Evolutionary conservation across 2,329 filamentous ascomycete species (phyloP), one percentile per base, ranked within the genome.

Genomic region (Paecilomyces formosus): DNA sequence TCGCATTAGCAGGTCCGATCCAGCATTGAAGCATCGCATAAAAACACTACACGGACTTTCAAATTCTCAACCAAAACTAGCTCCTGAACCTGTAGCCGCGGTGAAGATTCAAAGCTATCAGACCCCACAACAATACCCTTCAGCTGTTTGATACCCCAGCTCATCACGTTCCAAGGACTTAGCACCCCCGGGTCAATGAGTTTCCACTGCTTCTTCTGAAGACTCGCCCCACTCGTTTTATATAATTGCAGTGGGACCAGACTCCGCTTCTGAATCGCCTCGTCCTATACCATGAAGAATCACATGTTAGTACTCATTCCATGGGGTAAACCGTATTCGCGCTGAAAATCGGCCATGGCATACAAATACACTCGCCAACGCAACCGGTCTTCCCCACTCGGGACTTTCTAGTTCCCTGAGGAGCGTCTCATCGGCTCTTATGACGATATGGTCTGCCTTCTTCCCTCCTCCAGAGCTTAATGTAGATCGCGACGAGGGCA

Each of bases 381-480:
- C 90, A 9, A 93, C 81, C 1, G 94, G 94, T 53, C 87, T 83
- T 1, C 94, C 94, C 73, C 85, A 92, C 66, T 93, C 86, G 52
- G 86, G 85, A 54, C 82, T 89, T 64, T 92, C 87, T 56, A 99
- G 78, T 35, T 86, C 85, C 24, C 84, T 82, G 22, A 89, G 77
- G 1, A 99, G 81, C 30, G 84, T 79, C 35, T 89, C 84, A 65
- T 82, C 78, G 1, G 79, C 80, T 35, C 75, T 73, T 12, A 87
- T 68, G 24, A 79, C 75, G 26, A 86, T 72, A 33, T 80, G 76
- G 64, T 82, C 76, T 24, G 74, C 76, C 57, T 70, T 72, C 57
- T 66, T 66, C 12, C 66, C 63, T n/a, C 35, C 21, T 50, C 15
- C 18, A 33, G 55, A 15, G 21, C 22, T 5, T 45, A 33, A 24